phyloP scores from a whole-genome alignment of 768 basidiomycete species.

The Boletus rubroflammeus region DNA sequence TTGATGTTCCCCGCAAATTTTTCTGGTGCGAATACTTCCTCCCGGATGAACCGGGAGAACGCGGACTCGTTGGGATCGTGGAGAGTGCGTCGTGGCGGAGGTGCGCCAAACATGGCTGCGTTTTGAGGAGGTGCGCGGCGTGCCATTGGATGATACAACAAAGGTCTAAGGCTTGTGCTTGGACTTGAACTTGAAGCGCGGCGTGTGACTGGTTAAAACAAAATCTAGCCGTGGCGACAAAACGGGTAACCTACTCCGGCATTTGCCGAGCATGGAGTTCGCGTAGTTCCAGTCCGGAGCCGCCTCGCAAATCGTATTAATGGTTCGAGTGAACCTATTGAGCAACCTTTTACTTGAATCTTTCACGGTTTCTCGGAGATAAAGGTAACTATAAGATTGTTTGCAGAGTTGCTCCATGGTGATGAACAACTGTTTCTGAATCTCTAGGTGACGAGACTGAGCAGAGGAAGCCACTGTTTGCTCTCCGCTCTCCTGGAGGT shows the following conservation, averaged over 20 bases:
- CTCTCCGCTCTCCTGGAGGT: neutral
- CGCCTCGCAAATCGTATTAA: neutral
- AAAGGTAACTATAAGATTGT: neutral
- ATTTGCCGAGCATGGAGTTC: slow-evolving; percentile 14
- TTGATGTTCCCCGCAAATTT: slow-evolving; percentile 73
- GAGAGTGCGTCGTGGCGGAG: slow-evolving; percentile 41
- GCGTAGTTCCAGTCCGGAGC: neutral
- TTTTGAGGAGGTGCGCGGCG: slow-evolving; percentile 61
- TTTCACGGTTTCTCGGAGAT: neutral
- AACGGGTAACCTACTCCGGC: neutral
- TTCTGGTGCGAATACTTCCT: slow-evolving; percentile 68
- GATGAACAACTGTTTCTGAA: neutral
- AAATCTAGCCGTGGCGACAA: neutral
- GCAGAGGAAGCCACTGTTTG: neutral
- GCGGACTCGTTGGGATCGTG: slow-evolving; percentile 60
- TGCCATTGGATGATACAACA: slow-evolving; percentile 47
- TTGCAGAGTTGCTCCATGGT: neutral
- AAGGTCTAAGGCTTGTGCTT: neutral
- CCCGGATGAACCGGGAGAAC: slow-evolving; percentile 52
- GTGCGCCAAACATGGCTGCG: slow-evolving; percentile 46
- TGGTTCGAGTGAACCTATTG: neutral
- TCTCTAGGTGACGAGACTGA: neutral
- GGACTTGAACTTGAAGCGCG: neutral
- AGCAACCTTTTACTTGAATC: no score
- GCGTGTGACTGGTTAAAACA: neutral